phyloP scores from a whole-genome alignment of 2,329 filamentous ascomycete genomes.

The Epichloe sibirici region DNA sequence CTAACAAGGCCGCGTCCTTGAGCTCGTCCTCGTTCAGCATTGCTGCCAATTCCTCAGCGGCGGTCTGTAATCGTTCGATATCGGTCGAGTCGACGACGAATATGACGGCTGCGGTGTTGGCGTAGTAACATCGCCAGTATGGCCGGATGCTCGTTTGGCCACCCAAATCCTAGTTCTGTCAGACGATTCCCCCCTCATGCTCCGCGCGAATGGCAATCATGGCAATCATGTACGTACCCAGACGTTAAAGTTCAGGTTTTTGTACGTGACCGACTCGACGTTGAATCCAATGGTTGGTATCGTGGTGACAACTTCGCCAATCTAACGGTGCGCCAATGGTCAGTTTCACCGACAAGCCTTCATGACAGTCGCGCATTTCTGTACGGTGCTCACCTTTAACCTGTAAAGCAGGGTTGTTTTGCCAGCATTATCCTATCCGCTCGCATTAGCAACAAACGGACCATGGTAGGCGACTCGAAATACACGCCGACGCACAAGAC shows the following conservation, averaged over 20 bases:
- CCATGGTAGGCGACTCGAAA: neutral
- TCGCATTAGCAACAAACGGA: slow-evolving; percentile 9
- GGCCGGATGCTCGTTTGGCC: slow-evolving; percentile 97
- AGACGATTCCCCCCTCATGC: neutral
- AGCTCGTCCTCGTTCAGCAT: slow-evolving; percentile 98
- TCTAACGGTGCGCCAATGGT: slow-evolving; percentile 38
- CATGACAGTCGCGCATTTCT: neutral
- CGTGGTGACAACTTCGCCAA: slow-evolving; percentile 96
- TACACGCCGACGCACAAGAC: slow-evolving; percentile 55
- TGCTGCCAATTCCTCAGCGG: slow-evolving; percentile 79
- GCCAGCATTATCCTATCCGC: slow-evolving; percentile 78
- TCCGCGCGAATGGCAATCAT: neutral
- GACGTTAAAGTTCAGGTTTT: slow-evolving; percentile 97
- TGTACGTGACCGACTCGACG: slow-evolving; percentile 96
- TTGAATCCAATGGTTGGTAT: slow-evolving; percentile 99
- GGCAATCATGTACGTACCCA: slow-evolving; percentile 56
- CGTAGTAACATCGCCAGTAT: slow-evolving; percentile 99
- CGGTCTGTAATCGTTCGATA: slow-evolving; percentile 86
- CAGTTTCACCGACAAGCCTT: neutral
- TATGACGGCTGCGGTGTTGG: slow-evolving; percentile 94
- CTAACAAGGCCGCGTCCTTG: slow-evolving; percentile 78
- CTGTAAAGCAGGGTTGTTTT: slow-evolving; percentile 96
- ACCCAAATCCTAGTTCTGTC: slow-evolving; percentile 58
- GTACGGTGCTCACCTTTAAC: slow-evolving; percentile 55
- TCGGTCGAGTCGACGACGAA: slow-evolving; percentile 98